These are phyloP conservation scores for Samsoniella hepiali DNA, from an alignment of 2,329 filamentous ascomycete genomes.

Conservation along the genomic window DNA sequence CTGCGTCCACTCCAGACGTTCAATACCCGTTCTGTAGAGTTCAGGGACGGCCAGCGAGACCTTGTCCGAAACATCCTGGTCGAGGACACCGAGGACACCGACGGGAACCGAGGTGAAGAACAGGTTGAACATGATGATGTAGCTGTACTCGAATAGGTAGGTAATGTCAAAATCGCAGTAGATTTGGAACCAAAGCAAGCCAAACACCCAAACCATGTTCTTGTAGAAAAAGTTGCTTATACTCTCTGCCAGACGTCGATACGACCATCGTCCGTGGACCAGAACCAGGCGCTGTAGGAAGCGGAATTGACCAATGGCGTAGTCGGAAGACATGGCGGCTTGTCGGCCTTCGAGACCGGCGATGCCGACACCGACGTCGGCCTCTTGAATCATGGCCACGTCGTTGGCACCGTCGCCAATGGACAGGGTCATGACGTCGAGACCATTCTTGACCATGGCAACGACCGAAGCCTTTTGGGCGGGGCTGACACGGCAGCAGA, in stretches of 20 bases:
- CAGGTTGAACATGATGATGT: conserved; percentile 94
- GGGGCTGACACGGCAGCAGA: conserved; percentile 96
- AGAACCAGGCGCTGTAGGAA: conserved; percentile 81
- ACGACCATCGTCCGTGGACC: conserved; percentile 95
- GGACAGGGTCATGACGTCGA: conserved; percentile 94
- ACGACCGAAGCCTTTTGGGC: conserved; percentile 98
- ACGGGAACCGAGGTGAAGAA: conserved; percentile 95
- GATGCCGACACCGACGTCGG: conserved; percentile 94
- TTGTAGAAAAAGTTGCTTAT: conserved; percentile 99
- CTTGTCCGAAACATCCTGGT: conserved; percentile 93
- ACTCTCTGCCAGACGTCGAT: conserved; percentile 84
- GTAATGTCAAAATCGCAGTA: conserved; percentile 95
- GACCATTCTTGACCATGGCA: conserved; percentile 86
- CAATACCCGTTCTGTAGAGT: conserved; percentile 91
- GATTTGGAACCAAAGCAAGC: conserved; percentile 96
- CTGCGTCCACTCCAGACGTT: conserved; percentile 94
- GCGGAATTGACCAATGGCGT: conserved; percentile 90
- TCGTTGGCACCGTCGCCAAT: conserved; percentile 95
- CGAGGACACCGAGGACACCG: conserved; percentile 91
- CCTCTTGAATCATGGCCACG: conserved; percentile 96
- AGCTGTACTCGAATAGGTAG: conserved; percentile 96
- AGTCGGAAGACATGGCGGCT: conserved; percentile 94
- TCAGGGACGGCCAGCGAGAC: conserved; percentile 93
- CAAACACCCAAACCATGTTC: conserved; percentile 97
- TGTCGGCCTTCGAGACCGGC: conserved; percentile 89